These are phyloP conservation scores for Xylogone sp. DNA, from an alignment of 2,329 filamentous ascomycete species.

Conservation along the genomic window DNA sequence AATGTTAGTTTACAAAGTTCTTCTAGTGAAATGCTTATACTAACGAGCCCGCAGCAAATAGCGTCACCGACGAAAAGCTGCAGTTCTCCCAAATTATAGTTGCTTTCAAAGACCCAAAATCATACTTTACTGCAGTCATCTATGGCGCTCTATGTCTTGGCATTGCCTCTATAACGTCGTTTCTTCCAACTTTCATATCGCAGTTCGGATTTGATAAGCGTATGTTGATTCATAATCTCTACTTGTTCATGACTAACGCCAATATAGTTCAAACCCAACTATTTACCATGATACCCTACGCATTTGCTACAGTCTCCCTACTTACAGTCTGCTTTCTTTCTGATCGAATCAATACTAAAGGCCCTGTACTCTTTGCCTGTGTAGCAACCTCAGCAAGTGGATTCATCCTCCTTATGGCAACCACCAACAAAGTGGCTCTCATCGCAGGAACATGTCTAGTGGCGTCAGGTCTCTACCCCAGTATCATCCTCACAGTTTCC, in stretches of 20 bases:
- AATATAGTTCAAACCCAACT: conserved; percentile 6
- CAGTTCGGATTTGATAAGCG: conserved; percentile 4
- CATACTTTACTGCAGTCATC: conserved; percentile 3
- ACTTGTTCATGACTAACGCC: not conserved
- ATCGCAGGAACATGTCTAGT: conserved; percentile 6
- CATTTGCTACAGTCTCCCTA: conserved; percentile 5
- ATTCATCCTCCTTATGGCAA: conserved; percentile 5
- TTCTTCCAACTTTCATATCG: conserved; percentile 6
- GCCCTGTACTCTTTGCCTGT: conserved; percentile 3
- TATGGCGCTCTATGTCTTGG: conserved; percentile 3
- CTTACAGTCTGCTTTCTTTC: conserved; percentile 5
- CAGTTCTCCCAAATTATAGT: conserved; percentile 2
- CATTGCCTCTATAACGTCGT: conserved; percentile 2
- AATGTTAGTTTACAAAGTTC: conserved; percentile 5
- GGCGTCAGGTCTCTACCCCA: conserved; percentile 2
- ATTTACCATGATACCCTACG: conserved; percentile 8
- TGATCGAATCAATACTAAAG: conserved; percentile 7
- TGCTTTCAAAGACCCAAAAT: conserved; percentile 7
- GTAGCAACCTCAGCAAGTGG: conserved; percentile 2
- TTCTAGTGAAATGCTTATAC: not conserved
- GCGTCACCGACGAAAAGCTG: conserved; percentile 9
- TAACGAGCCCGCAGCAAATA: conserved; percentile 3
- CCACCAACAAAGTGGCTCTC: conserved; percentile 4
- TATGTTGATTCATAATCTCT: not conserved
- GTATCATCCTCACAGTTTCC: conserved; percentile 3